Percentiles rank a stretch among this genome's conserved stretches.
phyloP scores from a whole-genome alignment of 2,329 filamentous ascomycete genomes.

The Aspergillus phoenicis region DNA sequence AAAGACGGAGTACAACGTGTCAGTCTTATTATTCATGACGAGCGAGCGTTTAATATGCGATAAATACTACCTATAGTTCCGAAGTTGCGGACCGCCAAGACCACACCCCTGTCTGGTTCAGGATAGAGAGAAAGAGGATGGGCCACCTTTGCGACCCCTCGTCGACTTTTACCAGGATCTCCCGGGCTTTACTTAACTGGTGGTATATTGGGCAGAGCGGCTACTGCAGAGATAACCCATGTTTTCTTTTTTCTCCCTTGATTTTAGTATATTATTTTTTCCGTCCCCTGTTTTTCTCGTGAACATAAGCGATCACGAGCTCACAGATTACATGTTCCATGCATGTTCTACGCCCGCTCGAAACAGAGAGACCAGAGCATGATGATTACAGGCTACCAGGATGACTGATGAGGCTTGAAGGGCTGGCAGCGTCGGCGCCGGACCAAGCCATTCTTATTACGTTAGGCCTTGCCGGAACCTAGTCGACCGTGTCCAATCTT shows the following conservation, averaged over 20 bases:
- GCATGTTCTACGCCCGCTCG: constrained; percentile 43
- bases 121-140: neutral
- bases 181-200: no score
- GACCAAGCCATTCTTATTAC: constrained; percentile 22
- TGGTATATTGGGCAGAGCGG: neutral
- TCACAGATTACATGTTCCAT: constrained; percentile 36
- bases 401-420: neutral
- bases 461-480: constrained; percentile 11
- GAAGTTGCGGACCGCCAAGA: constrained; percentile 1
- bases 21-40: constrained; percentile 3
- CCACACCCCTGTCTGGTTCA: neutral
- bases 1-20: neutral
- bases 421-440: constrained; percentile 4
- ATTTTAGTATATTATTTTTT: neutral
- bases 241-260: neutral
- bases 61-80: neutral
- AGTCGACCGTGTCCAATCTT: constrained; percentile 15
- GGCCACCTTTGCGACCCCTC: no score
- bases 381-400: neutral
- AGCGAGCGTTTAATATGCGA: constrained; percentile 1
- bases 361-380: constrained; percentile 8
- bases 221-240: neutral
- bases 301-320: neutral
- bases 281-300: neutral
- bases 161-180: neutral